Evolutionary conservation across 2,329 filamentous ascomycete genomes (phyloP).

Genomic region (Trichoderma koningii): DNA sequence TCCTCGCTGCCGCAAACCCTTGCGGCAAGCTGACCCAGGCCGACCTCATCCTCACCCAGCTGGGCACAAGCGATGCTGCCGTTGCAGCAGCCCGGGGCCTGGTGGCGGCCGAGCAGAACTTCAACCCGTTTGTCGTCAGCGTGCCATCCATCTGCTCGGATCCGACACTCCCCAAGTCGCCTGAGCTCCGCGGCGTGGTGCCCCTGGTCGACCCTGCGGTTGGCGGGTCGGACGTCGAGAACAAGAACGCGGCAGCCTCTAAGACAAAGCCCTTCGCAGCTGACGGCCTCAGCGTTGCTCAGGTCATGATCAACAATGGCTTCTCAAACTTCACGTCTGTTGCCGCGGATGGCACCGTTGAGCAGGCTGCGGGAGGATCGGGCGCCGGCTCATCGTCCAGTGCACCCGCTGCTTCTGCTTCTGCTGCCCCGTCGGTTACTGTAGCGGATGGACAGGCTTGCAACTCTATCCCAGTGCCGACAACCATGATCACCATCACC

Average conservation of each 20-base stretch:
- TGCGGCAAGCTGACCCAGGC: conserved; percentile 20
- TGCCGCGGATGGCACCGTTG: background rate
- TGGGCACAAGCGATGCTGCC: conserved; percentile 13
- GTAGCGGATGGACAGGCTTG: background rate
- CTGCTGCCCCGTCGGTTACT: background rate
- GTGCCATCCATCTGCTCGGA: conserved; percentile 17
- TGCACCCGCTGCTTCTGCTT: background rate
- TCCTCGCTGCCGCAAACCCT: conserved; percentile 17
- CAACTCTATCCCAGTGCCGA: conserved; percentile 1
- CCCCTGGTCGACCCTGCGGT: conserved; percentile 18
- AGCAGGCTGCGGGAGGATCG: background rate
- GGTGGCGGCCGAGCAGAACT: conserved; percentile 20
- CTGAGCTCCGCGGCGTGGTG: conserved; percentile 11
- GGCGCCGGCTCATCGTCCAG: background rate
- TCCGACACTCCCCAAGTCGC: conserved; percentile 8
- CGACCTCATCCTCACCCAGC: conserved; percentile 2
- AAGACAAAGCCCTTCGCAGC: conserved; percentile 10
- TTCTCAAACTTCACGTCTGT: conserved; percentile 19
- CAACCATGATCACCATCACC: conserved; percentile 11
- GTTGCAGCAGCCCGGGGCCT: conserved; percentile 16
- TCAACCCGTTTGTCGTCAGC: conserved; percentile 21
- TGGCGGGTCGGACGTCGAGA: conserved; percentile 13
- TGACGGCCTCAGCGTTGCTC: conserved; percentile 14
- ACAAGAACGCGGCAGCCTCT: conserved; percentile 9
- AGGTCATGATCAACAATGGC: conserved; percentile 15